Evolutionary conservation across 805 yeast genomes (phyloP), one percentile per base, ranked within the genome.

Genomic region (Monosporozyma solicola): DNA sequence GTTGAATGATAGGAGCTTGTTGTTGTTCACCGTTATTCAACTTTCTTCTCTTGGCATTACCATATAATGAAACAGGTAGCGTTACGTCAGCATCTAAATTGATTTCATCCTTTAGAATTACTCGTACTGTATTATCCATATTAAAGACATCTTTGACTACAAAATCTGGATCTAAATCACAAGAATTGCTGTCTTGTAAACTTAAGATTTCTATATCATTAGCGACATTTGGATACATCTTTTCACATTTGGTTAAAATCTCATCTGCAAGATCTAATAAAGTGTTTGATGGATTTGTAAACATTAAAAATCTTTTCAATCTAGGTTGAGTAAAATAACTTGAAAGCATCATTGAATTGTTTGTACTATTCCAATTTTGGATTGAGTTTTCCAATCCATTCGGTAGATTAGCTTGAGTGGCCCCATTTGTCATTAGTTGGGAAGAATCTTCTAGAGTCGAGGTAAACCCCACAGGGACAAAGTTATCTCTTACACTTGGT

Each of bases 121-220:
- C 82, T 43, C 77, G 67, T 8, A 80, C 76, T 4, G 74, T 67
- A 54, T 74, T 77, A 54, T 71, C 74, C 13, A 69, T 66, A 51
- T 74, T 80, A 60, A 87, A 85, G 5, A 86, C 83, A 59, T 85
- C 87, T 9, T 76, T 76, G 0, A 82, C 84, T 2, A 67, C 55
- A 57, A 82, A 87, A 55, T 86, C 95, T 0, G 91, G 91, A 65
- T 87, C 96, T 53, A 87, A 69, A 63, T 87, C 95, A 59, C 91
- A 85, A 53, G 76, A 77, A 54, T 80, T 77, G 44, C 66, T 67
- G 65, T 87, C 92, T 62, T 87, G 95, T 5, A 87, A 67, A 50
- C 79, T 77, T n/a, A 75, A 69, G 43, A 87, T 78, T 5, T 73
- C 73, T 20, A 86, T 64, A 0, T 76, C 75, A 4, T 75, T 79